Base-by-base conservation (phyloP, 345 rosid species). In the Eucalyptus cladocalyx region DNA sequence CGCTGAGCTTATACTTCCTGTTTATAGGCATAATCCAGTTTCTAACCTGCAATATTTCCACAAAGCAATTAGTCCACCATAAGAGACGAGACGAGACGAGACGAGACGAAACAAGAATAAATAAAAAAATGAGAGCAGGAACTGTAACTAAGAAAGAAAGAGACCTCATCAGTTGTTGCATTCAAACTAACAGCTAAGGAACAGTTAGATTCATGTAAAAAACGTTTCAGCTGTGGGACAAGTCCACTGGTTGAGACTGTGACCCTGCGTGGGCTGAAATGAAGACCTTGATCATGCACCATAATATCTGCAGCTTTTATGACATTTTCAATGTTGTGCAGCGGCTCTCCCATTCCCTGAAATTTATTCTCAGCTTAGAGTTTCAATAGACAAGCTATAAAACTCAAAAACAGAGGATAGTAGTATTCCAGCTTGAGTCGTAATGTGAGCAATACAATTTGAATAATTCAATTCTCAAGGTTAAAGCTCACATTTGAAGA, bases 321-420 rank as follows among this genome's bases (percentile, higher is more conserved):
- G 56, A 97, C 98, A 91, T 94, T 95, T 26, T 95, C 97, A 87
- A 96, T 90, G 80, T 97, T 97, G 89, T 97, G 99, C 89, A 97
- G 94, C 14, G 99, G 99, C 91, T 97, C 99, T 88, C 99, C 99
- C 99, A 97, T 97, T 90, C 99, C 99, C 99, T 97, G 92, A 85
- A 90, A 86, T 89, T 23, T 30, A 80, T 42, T 24, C 87, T 56
- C 47, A 37, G 28, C 11, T 51, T 16, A 51, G 87, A 51, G 88
- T 86, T 88, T 90, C 56, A 48, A 69, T 49, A 19, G 24, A 37
- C 83, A 37, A 23, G 87, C n/a, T 51, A 87, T 34, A 60, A 67
- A 88, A 43, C 26, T 50, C 45, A 86, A 86, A 86, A 4, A 51
- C 5, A 7, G 83, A 37, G 60, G 37, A 43, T 17, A 16, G 11